Percentiles rank a stretch among this genome's conserved stretches.
Conservation (phyloP, 257 asterid genomes). For the Leptodermis oblonga region DNA sequence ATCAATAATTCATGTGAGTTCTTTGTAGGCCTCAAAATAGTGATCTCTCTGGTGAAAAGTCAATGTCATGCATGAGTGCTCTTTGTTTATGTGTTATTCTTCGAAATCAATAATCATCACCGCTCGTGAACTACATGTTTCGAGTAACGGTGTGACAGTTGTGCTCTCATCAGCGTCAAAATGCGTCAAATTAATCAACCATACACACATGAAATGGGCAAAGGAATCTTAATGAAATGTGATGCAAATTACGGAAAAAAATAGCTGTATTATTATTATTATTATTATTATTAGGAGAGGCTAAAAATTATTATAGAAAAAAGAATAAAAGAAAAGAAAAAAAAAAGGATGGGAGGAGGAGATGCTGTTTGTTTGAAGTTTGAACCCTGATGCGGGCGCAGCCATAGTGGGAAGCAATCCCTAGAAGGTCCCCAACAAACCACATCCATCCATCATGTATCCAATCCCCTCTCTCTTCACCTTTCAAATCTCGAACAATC, state of each 20-base stretch:
- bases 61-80: constrained; percentile 1
- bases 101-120: no score
- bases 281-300: no score
- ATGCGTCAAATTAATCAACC: no score
- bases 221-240: neutral
- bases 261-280: no score
- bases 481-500: no score
- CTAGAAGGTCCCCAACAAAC: constrained; percentile 26
- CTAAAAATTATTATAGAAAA: neutral
- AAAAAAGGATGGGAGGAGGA: constrained; percentile 17
- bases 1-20: constrained; percentile 16
- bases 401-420: constrained; percentile 45
- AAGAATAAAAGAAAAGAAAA: constrained; percentile 22
- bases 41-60: constrained; percentile 15
- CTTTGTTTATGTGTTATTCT: neutral
- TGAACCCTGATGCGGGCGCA: constrained; percentile 44
- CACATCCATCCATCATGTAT: neutral
- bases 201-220: constrained; percentile 30
- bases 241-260: no score
- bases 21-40: neutral
- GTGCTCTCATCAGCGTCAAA: no score
- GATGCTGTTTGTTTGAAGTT: constrained; percentile 32
- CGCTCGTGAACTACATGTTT: no score
- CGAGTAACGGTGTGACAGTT: no score
- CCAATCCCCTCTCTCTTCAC: no score